phyloP scores from a whole-genome alignment of 345 rosid species.

The Lenwebbia sp. region DNA sequence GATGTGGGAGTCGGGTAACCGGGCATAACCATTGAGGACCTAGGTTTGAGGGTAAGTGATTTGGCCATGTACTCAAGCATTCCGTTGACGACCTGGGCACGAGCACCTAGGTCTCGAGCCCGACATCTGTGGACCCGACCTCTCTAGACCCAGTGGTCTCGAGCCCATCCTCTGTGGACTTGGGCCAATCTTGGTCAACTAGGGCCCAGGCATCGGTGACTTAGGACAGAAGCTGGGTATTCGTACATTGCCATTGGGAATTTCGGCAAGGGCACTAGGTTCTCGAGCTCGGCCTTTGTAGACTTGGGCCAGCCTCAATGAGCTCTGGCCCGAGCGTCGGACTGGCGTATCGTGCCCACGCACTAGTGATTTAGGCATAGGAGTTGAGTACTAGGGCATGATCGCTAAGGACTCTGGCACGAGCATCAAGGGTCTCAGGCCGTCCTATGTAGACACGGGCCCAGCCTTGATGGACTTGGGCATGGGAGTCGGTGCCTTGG shows the following conservation, averaged over 20 bases:
- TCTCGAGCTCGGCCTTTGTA: background rate
- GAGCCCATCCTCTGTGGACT: background rate
- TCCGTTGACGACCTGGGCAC: background rate
- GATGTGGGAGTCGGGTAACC: background rate
- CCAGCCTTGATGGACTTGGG: background rate
- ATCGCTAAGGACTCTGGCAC: background rate
- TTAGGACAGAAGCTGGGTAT: background rate
- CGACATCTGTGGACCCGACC: too few species aligned
- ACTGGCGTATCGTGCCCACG: accelerated
- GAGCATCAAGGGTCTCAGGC: background rate
- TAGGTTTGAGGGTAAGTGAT: too few species aligned
- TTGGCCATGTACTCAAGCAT: too few species aligned
- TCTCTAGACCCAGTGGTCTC: background rate
- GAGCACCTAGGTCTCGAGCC: background rate
- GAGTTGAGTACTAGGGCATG: background rate
- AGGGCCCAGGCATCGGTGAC: background rate
- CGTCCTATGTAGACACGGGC: too few species aligned
- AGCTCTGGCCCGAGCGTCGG: background rate
- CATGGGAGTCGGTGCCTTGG: background rate
- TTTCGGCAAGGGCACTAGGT: background rate
- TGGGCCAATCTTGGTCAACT: background rate
- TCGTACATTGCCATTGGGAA: background rate
- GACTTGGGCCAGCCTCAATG: background rate
- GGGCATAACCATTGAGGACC: too few species aligned
- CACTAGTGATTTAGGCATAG: background rate